phyloP scores from a whole-genome alignment of 371 early-diverging fungal genomes.

The Rhizopus delemar region DNA sequence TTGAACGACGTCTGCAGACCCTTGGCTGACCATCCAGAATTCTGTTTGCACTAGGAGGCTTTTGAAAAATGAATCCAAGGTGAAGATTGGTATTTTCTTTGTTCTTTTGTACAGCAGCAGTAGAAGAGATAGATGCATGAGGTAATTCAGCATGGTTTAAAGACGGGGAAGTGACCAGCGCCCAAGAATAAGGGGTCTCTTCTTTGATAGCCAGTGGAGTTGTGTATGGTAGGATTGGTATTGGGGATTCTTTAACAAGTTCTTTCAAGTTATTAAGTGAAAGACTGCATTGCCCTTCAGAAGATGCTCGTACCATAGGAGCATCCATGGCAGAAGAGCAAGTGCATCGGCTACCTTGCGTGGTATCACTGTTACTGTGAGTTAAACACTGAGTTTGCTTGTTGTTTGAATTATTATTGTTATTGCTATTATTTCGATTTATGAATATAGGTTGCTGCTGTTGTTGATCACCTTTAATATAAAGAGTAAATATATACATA shows the following conservation, averaged over 20 bases:
- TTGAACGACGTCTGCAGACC: constrained; percentile 19
- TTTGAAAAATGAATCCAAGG: constrained; percentile 30
- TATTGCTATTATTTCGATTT: constrained; percentile 13
- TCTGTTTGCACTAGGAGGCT: constrained; percentile 19
- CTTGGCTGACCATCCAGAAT: constrained; percentile 30
- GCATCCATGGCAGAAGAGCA: constrained; percentile 10
- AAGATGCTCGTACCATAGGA: constrained; percentile 7
- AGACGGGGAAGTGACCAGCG: constrained; percentile 30
- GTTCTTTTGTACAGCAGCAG: neutral
- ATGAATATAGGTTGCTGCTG: constrained; percentile 18
- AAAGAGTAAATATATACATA: constrained; percentile 1
- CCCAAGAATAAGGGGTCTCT: constrained; percentile 26
- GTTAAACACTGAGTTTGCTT: constrained; percentile 5
- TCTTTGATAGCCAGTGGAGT: constrained; percentile 4
- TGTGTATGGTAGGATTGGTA: constrained; percentile 4
- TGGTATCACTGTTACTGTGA: constrained; percentile 11
- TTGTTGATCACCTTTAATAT: neutral
- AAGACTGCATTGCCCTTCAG: constrained; percentile 2
- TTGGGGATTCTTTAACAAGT: neutral
- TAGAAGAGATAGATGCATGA: constrained; percentile 5
- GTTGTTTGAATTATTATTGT: neutral
- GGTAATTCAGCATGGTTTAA: constrained; percentile 17
- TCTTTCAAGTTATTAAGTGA: constrained; percentile 1
- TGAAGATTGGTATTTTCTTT: constrained; percentile 16
- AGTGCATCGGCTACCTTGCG: constrained; percentile 8